Evolutionary conservation across 805 yeast species (phyloP).

Genomic region (Candida succiphila): DNA sequence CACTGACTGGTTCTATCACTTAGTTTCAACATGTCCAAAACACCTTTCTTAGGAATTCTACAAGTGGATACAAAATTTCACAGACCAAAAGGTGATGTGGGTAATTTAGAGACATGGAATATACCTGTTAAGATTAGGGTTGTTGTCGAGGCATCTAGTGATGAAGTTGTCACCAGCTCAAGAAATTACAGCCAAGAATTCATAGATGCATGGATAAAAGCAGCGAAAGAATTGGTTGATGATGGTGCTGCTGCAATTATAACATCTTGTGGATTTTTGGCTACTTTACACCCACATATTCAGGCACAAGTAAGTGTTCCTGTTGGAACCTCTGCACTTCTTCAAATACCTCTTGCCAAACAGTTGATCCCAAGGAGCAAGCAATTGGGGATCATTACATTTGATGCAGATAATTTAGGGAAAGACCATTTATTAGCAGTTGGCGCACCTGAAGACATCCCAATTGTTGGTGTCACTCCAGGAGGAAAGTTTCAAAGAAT

Average conservation of each 20-base stretch:
- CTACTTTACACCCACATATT: slow-evolving; percentile 17
- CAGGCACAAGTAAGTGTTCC: slow-evolving; percentile 15
- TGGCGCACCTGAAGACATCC: slow-evolving; percentile 14
- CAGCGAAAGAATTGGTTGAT: slow-evolving; percentile 12
- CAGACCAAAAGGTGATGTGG: slow-evolving; percentile 21
- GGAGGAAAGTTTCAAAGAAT: slow-evolving; percentile 15
- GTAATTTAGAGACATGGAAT: slow-evolving; percentile 13
- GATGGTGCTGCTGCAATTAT: slow-evolving; percentile 24
- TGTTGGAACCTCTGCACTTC: slow-evolving; percentile 19
- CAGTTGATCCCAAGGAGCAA: slow-evolving; percentile 8
- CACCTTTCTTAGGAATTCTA: not conserved
- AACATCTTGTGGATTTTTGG: slow-evolving; percentile 24
- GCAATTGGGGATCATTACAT: slow-evolving; percentile 20
- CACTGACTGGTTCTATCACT: no score
- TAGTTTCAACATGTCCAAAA: not conserved
- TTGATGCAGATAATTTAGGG: slow-evolving; percentile 15
- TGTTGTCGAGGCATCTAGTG: slow-evolving; percentile 13
- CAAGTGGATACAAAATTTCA: slow-evolving; percentile 6
- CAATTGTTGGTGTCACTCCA: slow-evolving; percentile 11
- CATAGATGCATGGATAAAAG: slow-evolving; percentile 18
- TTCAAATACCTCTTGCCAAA: slow-evolving; percentile 19
- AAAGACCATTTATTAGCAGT: slow-evolving; percentile 18
- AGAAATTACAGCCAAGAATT: slow-evolving; percentile 15
- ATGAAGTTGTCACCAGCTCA: slow-evolving; percentile 13
- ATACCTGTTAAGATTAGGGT: slow-evolving; percentile 15